Conservation (phyloP, 225 moss, liverwort and hornwort species). For the Sphagnum tenellum region DNA sequence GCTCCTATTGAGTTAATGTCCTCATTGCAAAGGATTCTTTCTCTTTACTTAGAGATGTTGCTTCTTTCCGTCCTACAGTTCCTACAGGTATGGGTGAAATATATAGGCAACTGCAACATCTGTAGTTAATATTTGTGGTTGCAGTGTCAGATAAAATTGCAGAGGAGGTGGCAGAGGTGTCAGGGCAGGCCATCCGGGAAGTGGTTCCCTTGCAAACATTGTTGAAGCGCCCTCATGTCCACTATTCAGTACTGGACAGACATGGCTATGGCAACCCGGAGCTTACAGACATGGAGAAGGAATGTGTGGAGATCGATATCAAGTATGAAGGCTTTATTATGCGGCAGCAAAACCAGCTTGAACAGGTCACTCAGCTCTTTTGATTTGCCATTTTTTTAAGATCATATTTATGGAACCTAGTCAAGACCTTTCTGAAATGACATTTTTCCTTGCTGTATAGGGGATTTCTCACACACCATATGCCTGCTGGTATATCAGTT, state of each 20-base stretch:
- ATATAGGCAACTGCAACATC: too few relatives aligned
- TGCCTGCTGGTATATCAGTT: too few relatives aligned
- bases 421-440: too few relatives aligned
- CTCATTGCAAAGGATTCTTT: too few relatives aligned
- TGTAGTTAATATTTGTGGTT: background rate
- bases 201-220: conserved; percentile 48
- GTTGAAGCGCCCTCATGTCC: conserved; percentile 80
- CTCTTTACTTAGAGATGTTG: too few relatives aligned
- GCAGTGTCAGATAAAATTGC: conserved; percentile 54
- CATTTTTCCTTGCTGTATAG: too few relatives aligned
- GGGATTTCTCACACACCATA: too few relatives aligned
- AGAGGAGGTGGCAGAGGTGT: conserved; percentile 55
- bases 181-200: conserved; percentile 73
- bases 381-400: too few relatives aligned
- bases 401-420: too few relatives aligned
- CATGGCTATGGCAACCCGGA: conserved; percentile 54
- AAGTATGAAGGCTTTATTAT: conserved; percentile 91
- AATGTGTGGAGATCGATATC: conserved; percentile 87
- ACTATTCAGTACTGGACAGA: conserved; percentile 65
- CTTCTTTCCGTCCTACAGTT: too few relatives aligned
- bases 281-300: conserved; percentile 60
- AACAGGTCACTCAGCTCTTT: conserved; percentile 30
- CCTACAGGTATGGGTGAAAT: too few relatives aligned
- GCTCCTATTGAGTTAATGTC: background rate
- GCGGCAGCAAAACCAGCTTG: conserved; percentile 78